Evolutionary conservation across 208 protist species (phyloP), one percentile per base, ranked within the genome.

Genomic region (Trypanosoma melophagium): DNA sequence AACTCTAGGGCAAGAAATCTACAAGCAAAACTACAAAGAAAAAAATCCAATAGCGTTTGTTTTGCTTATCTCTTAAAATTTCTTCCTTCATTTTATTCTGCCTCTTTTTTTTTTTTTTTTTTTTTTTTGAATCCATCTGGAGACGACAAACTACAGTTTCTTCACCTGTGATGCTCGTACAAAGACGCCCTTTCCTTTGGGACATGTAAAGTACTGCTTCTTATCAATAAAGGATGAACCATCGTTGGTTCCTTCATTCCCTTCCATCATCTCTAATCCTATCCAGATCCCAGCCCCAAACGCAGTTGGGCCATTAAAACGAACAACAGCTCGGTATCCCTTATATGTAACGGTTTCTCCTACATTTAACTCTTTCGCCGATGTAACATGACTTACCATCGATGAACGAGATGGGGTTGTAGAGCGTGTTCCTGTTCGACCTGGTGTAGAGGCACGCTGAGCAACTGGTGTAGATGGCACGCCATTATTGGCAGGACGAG

Each of bases 221-320:
- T 96, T 96, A 81, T 96, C 90, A 63, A 96, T 90, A 69, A 93
- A 92, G 2, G 87, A 93, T 38, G 90, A 93, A 58, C 90, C 90
- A 53, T 96, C 87, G 72, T 96, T 93, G 14, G 85, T 92, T 61
- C 90, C 90, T 63, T 96, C 90, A 71, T 91, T 91, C 55, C 90
- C 90, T 50, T 96, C 87, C 17, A 96, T 59, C 87, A 96, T 96
- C 65, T 96, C 90, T 52, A 96, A 72, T n/a, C 90, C 90, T 52
- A 93, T 90, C 87, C 90, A 96, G 45, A 91, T 83, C 1, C 90
- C 90, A 21, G 90, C 87, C 35, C 85, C 90, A 58, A 96, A 96
- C 12, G 83, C 70, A 16, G 90, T 96, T 7, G 84, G 57, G 0
- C 90, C 90, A 69, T 92, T 93, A 58, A 94, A 96, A 47, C 87